Base-by-base conservation (phyloP, 495 filamentous ascomycete species). In the Aspergillus sparsus region DNA sequence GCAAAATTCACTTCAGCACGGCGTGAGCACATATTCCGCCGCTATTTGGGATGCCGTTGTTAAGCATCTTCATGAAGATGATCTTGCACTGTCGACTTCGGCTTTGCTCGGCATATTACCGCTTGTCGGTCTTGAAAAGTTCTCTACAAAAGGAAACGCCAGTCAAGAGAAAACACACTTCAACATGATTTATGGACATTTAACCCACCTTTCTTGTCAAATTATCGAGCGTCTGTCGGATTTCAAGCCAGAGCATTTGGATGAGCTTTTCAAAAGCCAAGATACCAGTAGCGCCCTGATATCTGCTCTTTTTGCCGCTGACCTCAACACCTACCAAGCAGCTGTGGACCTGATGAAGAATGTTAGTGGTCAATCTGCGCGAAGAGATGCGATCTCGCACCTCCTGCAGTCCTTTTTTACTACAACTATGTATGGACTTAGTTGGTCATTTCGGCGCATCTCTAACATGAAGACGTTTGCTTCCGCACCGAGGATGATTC, bases 281-380 rank as follows among this genome's bases (percentile, higher is more conserved):
- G 79, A 82, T 53, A 84, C 85, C 5, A 83, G 86, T 32, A 87
- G 84, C 49, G 82, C 87, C 34, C 75, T 93, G 50, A 80, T 92
- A 13, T 82, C 86, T 6, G 78, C 87, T 5, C 81, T 94, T 7
- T 87, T 87, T 62, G 91, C 78, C 58, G 87, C 82, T 62, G 86
- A 93, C 56, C 71, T 85, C 6, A 79, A 83, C 51, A 86, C 89
- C 50, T 89, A 87, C 55, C 85, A 90, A 66, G 87, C 89, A 21
- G 83, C 89, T 5, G 80, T 93, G 5, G 88, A 91, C 61, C 73
- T 96, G 34, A 84, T 95, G 62, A 96, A 95, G 67, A 84, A 83
- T 44, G 80, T 91, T 37, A 93, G 89, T 59, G 82, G 80, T 6
- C 84, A 93, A 67, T 82, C 80, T 50, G 82, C 80, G 57, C 86